Evolutionary conservation across 2,329 filamentous ascomycete genomes (phyloP).

Genomic region (Parastagonospora nodorum): DNA sequence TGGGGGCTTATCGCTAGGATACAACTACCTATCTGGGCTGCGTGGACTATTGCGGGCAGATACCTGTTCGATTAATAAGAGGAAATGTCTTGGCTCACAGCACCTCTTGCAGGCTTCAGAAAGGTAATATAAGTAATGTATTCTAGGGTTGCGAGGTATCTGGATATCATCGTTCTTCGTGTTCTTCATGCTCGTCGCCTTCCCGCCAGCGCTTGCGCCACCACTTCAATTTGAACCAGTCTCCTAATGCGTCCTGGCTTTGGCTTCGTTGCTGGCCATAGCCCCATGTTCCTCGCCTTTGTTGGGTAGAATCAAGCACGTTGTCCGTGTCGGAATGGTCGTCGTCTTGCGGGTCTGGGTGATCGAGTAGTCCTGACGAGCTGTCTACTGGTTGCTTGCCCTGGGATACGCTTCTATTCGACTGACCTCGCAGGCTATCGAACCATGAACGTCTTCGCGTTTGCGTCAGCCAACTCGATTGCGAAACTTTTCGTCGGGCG

Average conservation of each 20-base stretch:
- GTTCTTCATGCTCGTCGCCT: slow-evolving; percentile 22
- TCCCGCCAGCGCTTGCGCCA: slow-evolving; percentile 45
- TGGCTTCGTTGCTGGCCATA: slow-evolving; percentile 23
- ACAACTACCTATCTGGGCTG: neutral
- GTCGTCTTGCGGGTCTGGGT: slow-evolving; percentile 37
- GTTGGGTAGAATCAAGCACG: slow-evolving; percentile 8
- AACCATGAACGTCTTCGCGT: slow-evolving; percentile 46
- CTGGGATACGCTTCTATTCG: slow-evolving; percentile 30
- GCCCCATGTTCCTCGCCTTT: slow-evolving; percentile 34
- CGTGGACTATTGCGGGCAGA: too few species aligned
- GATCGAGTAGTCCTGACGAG: slow-evolving; percentile 28
- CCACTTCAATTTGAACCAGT: slow-evolving; percentile 47
- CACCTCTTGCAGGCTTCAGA: neutral
- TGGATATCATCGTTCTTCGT: slow-evolving; percentile 18
- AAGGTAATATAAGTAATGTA: neutral
- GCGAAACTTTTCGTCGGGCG: slow-evolving; percentile 31
- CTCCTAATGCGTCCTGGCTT: slow-evolving; percentile 34
- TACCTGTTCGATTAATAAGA: too few species aligned
- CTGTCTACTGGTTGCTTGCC: slow-evolving; percentile 35
- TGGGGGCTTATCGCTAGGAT: neutral
- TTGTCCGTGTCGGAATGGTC: slow-evolving; percentile 36
- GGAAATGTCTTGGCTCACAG: too few species aligned
- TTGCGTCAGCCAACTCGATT: slow-evolving; percentile 40
- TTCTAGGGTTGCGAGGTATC: slow-evolving; percentile 2
- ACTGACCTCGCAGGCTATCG: slow-evolving; percentile 30